Base-by-base conservation (phyloP, 164 flowering plant species). In the Hamamelis virginiana region DNA sequence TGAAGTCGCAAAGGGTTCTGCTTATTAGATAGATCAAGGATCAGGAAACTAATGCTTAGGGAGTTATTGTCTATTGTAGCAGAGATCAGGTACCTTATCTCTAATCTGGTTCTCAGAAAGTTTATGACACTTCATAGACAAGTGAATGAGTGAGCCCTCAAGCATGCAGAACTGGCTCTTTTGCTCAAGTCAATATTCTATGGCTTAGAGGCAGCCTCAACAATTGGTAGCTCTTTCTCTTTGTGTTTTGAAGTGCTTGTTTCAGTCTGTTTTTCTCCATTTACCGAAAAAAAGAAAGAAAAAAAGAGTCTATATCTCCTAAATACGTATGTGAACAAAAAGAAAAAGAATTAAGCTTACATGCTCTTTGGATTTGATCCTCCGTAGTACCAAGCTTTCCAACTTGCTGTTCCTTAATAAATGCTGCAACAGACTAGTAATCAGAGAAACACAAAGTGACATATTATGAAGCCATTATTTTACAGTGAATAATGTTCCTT, bases 301-400 rank as follows among this genome's bases (percentile, higher is more conserved):
- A n/a, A 43, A 44, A 44, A 23, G 21, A 19, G 19, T 27, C 23
- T 26, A n/a, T 9, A 16, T 25, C 51, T 2, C 27, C 38, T 8
- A 44, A 59, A 23, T 19, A 21, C 4, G 27, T 48, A 47, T 15
- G 50, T 15, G 50, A 11, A 26, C 8, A 27, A 47, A 3, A 33
- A 22, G 12, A 47, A 65, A 59, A 71, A 51, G 18, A 38, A 53
- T 2, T 11, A 59, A 61, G 16, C 87, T 80, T 74, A 90, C 97
- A 70, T 92, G 95, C 48, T 77, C 82, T 63, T 70, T 38, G 28
- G 88, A 82, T 75, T 83, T 84, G 69, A 92, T 83, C 76, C 85
- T 75, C 53, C 81, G 76, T 25, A 89, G 52, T 18, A 80, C 80
- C 77, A 92, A 55, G 56, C 78, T 73, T 58, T 80, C 80, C 82